Evolutionary conservation across 2,329 filamentous ascomycete genomes (phyloP), one percentile per base, ranked within the genome.

Genomic region (Knufia petricola): DNA sequence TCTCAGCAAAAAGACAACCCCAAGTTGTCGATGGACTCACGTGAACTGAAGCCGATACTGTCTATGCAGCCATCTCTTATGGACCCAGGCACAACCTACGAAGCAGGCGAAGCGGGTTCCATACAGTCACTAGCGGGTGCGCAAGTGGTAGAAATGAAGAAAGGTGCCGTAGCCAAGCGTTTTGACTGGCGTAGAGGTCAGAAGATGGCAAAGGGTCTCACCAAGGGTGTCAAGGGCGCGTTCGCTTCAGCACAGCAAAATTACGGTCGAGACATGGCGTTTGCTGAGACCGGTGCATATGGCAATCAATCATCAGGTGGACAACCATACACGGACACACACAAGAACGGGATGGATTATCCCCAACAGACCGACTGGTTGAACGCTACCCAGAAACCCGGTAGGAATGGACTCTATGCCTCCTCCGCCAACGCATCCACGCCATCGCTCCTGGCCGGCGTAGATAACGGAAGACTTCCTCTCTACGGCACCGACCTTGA

Each of bases 171-270:
- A 63, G 81, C 84, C 47, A 94, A 88, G 71, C 96, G 95, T 66
- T 95, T 95, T 69, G 95, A 95, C 69, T 96, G 92, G 89, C 95
- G 95, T 76, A 95, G 94, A 72, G 88, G 88, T 32, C 90, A 94
- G 68, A 89, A 86, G 49, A 83, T 96, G 59, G 89, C 89, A 23
- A 94, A 95, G 66, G 90, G 89, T 61, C 85, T 96, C 45, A 85
- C 85, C 52, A 95, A 95, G 71, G 88, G 89, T 46, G 81, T 96
- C 65, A 95, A 94, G 66, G 86, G 88, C 48, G 89, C 89, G 4
- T 94, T 95, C 51, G 84, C 82, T 43, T 84, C 83, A 38, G 79
- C 77, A 41, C 71, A 71, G 47, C 70, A 74, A 68, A 59, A 49
- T 38, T 60, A 60, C 42, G 55, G 52, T 45, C 69, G 72, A 50